Percentiles rank a stretch among this genome's conserved stretches.
Evolutionary conservation across 768 basidiomycete species (phyloP).

Genomic region (Cystofilobasidium capitatum): DNA sequence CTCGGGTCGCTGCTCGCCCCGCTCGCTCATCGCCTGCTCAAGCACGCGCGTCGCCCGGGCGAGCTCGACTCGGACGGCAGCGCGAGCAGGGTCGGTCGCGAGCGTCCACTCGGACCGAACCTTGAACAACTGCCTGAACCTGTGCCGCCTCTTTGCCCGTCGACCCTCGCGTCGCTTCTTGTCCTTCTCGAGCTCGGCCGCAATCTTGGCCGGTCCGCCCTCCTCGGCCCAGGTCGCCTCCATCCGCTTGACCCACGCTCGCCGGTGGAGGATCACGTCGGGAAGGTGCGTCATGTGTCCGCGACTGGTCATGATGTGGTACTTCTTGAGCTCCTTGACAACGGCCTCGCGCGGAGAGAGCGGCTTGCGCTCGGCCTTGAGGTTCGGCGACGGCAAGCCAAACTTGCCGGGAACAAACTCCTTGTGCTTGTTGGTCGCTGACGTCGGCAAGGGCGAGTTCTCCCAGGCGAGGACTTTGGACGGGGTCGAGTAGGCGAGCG

Average conservation of each 20-base stretch:
- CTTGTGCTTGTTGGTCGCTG: not conserved
- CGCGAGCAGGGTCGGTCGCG: too few species aligned
- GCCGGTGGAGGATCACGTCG: not conserved
- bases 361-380: not conserved
- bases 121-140: too few species aligned
- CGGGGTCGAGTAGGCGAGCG: not conserved
- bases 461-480: not conserved
- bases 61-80: too few species aligned
- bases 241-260: not conserved
- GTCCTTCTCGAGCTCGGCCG: not conserved
- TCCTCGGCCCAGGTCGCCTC: not conserved
- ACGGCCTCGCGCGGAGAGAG: not conserved
- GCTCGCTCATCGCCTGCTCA: too few species aligned
- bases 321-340: not conserved
- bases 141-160: too few species aligned
- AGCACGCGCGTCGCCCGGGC: too few species aligned
- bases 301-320: not conserved
- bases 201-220: not conserved
- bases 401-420: slow-evolving; percentile 1
- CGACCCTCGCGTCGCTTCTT: not conserved
- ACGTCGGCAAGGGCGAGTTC: not conserved
- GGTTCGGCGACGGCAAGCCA: not conserved
- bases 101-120: too few species aligned
- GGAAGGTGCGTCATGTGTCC: not conserved
- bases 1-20: too few species aligned